These are phyloP conservation scores for Scalesia atractyloides DNA, from an alignment of 129 eudicot genomes.

Conservation along the genomic window DNA sequence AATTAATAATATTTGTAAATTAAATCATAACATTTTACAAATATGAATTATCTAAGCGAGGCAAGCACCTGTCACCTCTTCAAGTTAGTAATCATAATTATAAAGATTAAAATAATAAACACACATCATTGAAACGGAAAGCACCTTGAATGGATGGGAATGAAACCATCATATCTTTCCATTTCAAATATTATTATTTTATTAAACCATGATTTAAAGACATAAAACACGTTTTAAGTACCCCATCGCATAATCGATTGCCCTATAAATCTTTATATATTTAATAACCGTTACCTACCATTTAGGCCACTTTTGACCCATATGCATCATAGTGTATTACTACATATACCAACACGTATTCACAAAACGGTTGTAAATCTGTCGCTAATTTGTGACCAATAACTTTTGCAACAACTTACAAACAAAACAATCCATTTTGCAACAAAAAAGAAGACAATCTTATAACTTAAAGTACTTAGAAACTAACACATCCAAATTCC, in stretches of 20 bases:
- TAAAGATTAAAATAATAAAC: conserved; percentile 3
- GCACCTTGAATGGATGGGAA: conserved; percentile 34
- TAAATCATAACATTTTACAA: neutral
- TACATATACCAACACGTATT: no score
- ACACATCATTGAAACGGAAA: conserved; percentile 15
- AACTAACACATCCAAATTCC: conserved; percentile 15
- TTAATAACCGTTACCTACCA: conserved; percentile 1
- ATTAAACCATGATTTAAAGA: conserved; percentile 23
- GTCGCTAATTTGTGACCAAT: no score
- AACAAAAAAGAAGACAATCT: no score
- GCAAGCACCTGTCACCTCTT: neutral
- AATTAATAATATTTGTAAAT: neutral
- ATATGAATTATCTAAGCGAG: no score
- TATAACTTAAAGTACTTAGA: neutral
- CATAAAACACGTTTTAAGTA: conserved; percentile 10
- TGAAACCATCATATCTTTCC: neutral
- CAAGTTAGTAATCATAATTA: conserved; percentile 14
- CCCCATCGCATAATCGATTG: conserved; percentile 16
- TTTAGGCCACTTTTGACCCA: neutral
- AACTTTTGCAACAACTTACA: no score
- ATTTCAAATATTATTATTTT: conserved; percentile 25
- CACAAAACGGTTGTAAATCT: no score
- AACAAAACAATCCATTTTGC: no score
- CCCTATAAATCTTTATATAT: neutral
- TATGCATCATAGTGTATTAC: no score